Conservation (phyloP, 495 filamentous ascomycete species). For the Sabuloglossum arenarium region DNA sequence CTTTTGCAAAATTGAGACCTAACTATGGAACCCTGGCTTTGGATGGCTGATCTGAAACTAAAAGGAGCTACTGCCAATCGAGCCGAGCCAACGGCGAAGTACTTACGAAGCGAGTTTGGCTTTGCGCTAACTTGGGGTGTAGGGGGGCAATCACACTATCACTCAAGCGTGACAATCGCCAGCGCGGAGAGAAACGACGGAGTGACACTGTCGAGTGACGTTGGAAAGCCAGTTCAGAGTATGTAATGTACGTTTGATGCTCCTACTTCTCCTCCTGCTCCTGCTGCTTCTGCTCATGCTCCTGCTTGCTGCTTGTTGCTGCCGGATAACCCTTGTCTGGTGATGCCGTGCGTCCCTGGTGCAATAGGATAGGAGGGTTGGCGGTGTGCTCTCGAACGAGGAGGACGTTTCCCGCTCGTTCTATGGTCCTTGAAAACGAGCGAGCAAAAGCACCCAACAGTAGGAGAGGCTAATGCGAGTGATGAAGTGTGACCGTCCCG, state of each 20-base stretch:
- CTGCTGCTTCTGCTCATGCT: not conserved
- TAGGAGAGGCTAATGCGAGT: not conserved
- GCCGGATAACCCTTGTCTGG: not conserved
- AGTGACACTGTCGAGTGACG: not conserved
- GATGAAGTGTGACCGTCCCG: slow-evolving; percentile 1
- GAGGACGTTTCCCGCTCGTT: not conserved
- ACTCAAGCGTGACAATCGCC: not conserved
- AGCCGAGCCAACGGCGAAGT: not conserved
- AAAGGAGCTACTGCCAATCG: not conserved
- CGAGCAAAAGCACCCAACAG: not conserved
- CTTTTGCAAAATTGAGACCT: not conserved
- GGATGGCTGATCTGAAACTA: slow-evolving; percentile 2
- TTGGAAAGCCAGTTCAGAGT: not conserved
- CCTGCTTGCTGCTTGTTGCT: not conserved
- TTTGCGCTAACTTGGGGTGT: not conserved
- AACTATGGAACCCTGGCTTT: not conserved
- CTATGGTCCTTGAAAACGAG: too few species aligned
- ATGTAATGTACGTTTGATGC: not conserved
- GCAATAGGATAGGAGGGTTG: not conserved
- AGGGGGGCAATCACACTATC: not conserved
- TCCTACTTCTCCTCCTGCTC: not conserved
- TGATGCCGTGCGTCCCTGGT: not conserved
- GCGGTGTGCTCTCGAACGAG: not conserved
- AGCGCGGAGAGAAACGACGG: not conserved
- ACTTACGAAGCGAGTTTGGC: not conserved